These are phyloP conservation scores for Alternaria sp. DNA, from an alignment of 2,329 filamentous ascomycete genomes.

Conservation along the genomic window DNA sequence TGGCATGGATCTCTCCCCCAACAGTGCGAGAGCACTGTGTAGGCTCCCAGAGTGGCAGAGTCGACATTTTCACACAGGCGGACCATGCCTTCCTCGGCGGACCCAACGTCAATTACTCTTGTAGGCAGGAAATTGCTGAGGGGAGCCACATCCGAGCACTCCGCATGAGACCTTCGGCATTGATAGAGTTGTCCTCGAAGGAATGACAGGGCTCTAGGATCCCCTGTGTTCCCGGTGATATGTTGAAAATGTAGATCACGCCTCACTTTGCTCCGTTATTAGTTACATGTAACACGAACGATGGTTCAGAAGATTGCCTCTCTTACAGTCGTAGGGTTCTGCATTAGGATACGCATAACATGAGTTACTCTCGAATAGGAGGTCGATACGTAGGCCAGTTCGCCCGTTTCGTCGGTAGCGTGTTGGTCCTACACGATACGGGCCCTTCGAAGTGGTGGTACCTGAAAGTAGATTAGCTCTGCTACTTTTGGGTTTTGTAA, in stretches of 20 bases:
- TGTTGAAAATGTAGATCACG: background rate
- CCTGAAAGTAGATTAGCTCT: background rate
- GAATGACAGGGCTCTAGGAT: background rate
- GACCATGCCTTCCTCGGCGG: background rate
- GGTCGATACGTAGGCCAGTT: too few species aligned
- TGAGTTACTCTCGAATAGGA: too few species aligned
- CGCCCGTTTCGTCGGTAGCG: too few species aligned
- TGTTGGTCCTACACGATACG: too few species aligned
- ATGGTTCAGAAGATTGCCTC: fast-evolving
- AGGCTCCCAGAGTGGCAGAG: fast-evolving
- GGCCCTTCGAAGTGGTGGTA: too few species aligned
- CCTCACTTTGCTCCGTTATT: background rate
- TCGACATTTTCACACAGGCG: background rate
- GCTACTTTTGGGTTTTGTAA: too few species aligned
- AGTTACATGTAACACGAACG: background rate
- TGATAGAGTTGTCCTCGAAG: background rate
- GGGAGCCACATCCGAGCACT: background rate
- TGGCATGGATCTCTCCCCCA: background rate
- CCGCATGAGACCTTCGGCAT: background rate
- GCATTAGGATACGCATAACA: too few species aligned
- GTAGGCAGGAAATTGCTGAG: background rate
- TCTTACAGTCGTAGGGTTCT: background rate
- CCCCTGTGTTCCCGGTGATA: background rate
- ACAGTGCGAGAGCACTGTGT: background rate
- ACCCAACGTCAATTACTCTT: background rate